These are phyloP conservation scores for Chrysoporthe austroafricana DNA, from an alignment of 2,329 filamentous ascomycete genomes.

Conservation along the genomic window DNA sequence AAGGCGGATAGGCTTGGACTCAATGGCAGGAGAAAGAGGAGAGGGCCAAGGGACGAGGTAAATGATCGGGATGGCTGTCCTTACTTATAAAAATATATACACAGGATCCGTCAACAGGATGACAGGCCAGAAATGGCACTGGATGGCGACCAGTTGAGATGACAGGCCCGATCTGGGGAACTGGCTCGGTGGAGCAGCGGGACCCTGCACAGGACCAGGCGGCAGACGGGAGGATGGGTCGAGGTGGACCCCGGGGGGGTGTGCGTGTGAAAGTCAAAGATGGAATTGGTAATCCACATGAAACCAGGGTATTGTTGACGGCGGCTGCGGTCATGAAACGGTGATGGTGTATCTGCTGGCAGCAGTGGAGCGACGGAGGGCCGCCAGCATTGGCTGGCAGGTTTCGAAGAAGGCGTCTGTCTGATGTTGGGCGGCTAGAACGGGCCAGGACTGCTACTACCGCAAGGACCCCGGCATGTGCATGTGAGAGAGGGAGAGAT, in stretches of 20 bases:
- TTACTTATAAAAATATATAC: constrained; percentile 17
- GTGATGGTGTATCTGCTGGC: constrained; percentile 53
- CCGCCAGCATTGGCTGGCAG: constrained; percentile 56
- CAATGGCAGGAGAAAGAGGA: constrained; percentile 42
- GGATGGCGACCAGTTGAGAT: neutral
- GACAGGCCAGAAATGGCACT: constrained; percentile 18
- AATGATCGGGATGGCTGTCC: constrained; percentile 26
- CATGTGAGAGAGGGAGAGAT: too few species aligned
- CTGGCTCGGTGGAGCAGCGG: constrained; percentile 8
- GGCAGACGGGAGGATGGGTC: constrained; percentile 27
- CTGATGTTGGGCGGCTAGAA: constrained; percentile 52
- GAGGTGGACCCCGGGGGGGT: constrained; percentile 32
- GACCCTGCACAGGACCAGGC: constrained; percentile 20
- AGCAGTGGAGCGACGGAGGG: constrained; percentile 44
- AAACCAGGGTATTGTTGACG: constrained; percentile 12
- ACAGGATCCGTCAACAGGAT: constrained; percentile 15
- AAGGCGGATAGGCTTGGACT: constrained; percentile 40
- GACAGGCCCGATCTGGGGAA: constrained; percentile 10
- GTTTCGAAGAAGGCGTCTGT: constrained; percentile 51
- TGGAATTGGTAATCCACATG: constrained; percentile 19
- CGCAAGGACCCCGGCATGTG: constrained; percentile 15
- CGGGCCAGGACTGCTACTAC: constrained; percentile 30
- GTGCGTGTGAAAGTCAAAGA: constrained; percentile 36
- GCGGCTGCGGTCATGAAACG: constrained; percentile 54
- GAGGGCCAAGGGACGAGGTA: constrained; percentile 32